Conservation (phyloP, 805 yeast genomes). For the Danielozyma ontarioensis region DNA sequence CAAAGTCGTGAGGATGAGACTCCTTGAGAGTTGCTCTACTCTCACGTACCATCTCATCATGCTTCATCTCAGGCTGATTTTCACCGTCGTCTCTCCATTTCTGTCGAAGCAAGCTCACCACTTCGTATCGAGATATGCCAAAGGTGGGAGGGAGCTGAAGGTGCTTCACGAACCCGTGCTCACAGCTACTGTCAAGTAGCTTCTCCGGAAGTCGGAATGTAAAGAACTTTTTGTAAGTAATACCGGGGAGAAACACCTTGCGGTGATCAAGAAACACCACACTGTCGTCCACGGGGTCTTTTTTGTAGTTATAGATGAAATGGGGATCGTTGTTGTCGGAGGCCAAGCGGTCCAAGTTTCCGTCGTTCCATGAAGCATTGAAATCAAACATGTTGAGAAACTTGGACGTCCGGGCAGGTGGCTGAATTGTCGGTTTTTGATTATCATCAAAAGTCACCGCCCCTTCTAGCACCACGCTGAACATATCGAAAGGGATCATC, state of each 20-base stretch:
- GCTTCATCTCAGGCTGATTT: slow-evolving; percentile 3
- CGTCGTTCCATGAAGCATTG: slow-evolving; percentile 37
- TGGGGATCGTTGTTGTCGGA: slow-evolving; percentile 26
- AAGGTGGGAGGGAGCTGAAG: slow-evolving; percentile 32
- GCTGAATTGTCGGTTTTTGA: slow-evolving; percentile 12
- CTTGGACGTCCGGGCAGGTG: slow-evolving; percentile 16
- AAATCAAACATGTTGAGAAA: slow-evolving; percentile 39
- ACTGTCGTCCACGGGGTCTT: slow-evolving; percentile 31
- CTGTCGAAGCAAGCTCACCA: slow-evolving; percentile 18
- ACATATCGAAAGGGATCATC: slow-evolving; percentile 35
- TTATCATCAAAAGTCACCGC: slow-evolving; percentile 18
- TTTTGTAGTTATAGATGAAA: slow-evolving; percentile 11
- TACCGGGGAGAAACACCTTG: slow-evolving; percentile 23
- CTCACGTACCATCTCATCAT: slow-evolving; percentile 1
- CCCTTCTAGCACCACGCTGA: slow-evolving; percentile 35
- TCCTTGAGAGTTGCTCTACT: slow-evolving; percentile 2
- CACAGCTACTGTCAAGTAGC: slow-evolving; percentile 13
- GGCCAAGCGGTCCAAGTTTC: slow-evolving; percentile 23
- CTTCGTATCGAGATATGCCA: slow-evolving; percentile 28
- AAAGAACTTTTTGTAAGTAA: slow-evolving; percentile 36
- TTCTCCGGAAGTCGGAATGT: slow-evolving; percentile 34
- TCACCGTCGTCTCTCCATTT: slow-evolving; percentile 14
- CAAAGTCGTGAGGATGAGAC: slow-evolving; percentile 21
- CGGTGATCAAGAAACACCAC: slow-evolving; percentile 16
- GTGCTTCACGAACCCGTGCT: slow-evolving; percentile 32